Evolutionary conservation across 2,329 filamentous ascomycete genomes (phyloP).

Genomic region (Fusarium foetens): DNA sequence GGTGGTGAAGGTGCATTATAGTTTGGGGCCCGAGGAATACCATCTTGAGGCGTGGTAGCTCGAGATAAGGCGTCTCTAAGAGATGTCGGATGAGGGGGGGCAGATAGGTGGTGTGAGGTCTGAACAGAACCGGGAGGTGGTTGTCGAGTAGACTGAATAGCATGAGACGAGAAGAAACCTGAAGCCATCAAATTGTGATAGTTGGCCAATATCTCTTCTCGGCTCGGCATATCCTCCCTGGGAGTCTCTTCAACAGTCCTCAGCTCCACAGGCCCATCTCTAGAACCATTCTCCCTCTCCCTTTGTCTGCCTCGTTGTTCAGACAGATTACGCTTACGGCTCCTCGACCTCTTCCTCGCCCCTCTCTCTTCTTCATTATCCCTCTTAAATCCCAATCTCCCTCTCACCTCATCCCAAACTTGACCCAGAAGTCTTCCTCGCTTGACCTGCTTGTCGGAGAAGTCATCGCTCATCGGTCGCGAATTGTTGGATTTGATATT

Average conservation of each 20-base stretch:
- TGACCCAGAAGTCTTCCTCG: constrained; percentile 49
- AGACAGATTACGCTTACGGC: constrained; percentile 31
- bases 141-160: constrained; percentile 66
- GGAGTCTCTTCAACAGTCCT: constrained; percentile 14
- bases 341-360: constrained; percentile 39
- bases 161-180: constrained; percentile 68
- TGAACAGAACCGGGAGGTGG: constrained; percentile 42
- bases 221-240: constrained; percentile 45
- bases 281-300: constrained; percentile 30
- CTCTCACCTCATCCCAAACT: constrained; percentile 54
- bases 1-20: constrained; percentile 26
- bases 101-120: constrained; percentile 8
- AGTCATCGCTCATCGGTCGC: constrained; percentile 46
- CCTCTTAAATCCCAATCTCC: constrained; percentile 45
- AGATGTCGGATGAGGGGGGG: constrained; percentile 10
- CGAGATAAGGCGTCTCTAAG: constrained; percentile 25
- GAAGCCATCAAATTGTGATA: constrained; percentile 67
- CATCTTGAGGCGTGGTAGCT: constrained; percentile 27
- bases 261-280: constrained; percentile 16
- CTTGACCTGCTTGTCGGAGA: constrained; percentile 47
- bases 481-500: constrained; percentile 20
- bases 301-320: constrained; percentile 27
- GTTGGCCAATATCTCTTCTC: constrained; percentile 65
- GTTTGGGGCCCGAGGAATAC: constrained; percentile 2
- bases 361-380: constrained; percentile 42